Conservation (phyloP, 2,329 filamentous ascomycete genomes). For the Cladosporium sp. region DNA sequence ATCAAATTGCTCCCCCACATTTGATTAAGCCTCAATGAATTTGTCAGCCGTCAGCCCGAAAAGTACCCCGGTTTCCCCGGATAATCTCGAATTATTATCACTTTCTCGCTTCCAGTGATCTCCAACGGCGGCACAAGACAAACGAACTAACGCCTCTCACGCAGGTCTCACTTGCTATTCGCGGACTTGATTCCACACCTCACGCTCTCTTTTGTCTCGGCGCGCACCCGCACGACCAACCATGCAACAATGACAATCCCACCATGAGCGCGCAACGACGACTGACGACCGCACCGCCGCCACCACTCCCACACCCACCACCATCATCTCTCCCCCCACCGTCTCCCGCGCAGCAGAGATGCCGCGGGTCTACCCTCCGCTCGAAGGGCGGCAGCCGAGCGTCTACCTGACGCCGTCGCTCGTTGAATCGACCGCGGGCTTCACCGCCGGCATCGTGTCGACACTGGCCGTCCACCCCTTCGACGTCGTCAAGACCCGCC, state of each 20-base stretch:
- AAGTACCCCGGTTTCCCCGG: too few species aligned
- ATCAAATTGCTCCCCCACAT: too few species aligned
- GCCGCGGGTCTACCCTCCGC: conserved; percentile 47
- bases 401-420: conserved; percentile 67
- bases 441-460: conserved; percentile 80
- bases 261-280: conserved; percentile 1
- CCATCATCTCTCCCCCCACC: conserved; percentile 8
- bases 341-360: conserved; percentile 29
- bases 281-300: neutral
- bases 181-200: too few species aligned
- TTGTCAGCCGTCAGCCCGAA: too few species aligned
- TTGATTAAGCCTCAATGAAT: too few species aligned
- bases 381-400: conserved; percentile 40
- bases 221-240: neutral
- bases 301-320: too few species aligned
- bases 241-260: neutral
- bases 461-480: conserved; percentile 88
- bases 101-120: too few species aligned
- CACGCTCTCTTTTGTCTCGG: too few species aligned
- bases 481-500: conserved; percentile 92
- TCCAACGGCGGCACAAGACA: too few species aligned
- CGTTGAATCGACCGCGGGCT: conserved; percentile 84
- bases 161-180: too few species aligned
- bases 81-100: too few species aligned
- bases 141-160: too few species aligned